A percentile compares a stretch with the other conserved stretches of the same genome.
phyloP scores from a whole-genome alignment of 768 basidiomycete species.

The Pisolithus marmoratus region DNA sequence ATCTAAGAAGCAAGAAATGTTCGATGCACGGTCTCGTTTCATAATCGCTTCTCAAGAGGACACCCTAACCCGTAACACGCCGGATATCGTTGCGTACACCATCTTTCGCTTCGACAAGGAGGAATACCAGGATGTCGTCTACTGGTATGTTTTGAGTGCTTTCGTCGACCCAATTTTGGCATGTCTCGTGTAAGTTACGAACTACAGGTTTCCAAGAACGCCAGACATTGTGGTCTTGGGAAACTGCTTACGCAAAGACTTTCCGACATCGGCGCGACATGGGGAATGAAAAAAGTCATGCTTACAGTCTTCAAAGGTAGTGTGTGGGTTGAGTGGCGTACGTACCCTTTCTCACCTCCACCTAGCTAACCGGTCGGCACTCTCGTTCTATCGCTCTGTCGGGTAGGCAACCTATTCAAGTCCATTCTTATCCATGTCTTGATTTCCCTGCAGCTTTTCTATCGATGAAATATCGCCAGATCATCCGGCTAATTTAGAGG shows the following conservation, averaged over 20 bases:
- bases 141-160: constrained; percentile 49
- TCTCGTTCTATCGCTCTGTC: constrained; percentile 45
- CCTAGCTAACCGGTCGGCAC: constrained; percentile 41
- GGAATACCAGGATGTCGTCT: constrained; percentile 51
- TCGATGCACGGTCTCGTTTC: constrained; percentile 55
- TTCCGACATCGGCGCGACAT: constrained; percentile 42
- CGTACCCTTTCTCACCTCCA: constrained; percentile 5
- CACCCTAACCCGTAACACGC: constrained; percentile 13
- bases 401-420: constrained; percentile 38
- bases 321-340: constrained; percentile 2
- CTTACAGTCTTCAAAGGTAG: constrained; percentile 73
- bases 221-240: constrained; percentile 55
- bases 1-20: constrained; percentile 55
- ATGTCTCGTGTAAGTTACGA: constrained; percentile 54
- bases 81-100: constrained; percentile 32
- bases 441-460: constrained; percentile 39
- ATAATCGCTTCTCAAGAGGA: constrained; percentile 34
- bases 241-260: constrained; percentile 46
- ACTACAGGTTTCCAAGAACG: constrained; percentile 48
- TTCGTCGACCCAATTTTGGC: not conserved
- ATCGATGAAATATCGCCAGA: constrained; percentile 51
- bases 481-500: constrained; percentile 24
- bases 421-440: not conserved
- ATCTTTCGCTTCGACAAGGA: constrained; percentile 78
- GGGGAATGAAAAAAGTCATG: constrained; percentile 63